Conservation (phyloP, 1,284 basidiomycete species). For the Porphyrellus sp. region DNA sequence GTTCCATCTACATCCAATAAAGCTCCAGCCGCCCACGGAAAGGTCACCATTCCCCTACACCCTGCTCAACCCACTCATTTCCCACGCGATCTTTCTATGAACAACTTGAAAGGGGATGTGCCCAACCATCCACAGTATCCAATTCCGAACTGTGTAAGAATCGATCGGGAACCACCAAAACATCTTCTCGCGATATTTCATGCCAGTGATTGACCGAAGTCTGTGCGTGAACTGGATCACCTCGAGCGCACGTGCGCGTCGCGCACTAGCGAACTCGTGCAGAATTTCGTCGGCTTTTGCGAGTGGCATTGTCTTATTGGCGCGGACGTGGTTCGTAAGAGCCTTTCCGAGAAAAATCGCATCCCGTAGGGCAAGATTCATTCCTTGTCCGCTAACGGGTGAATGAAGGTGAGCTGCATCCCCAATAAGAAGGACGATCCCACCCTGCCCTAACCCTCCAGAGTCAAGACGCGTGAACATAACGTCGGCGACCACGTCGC, state of each 20-base stretch:
- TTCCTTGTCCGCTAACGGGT: constrained; percentile 42
- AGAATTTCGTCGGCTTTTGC: background rate
- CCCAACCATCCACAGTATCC: background rate
- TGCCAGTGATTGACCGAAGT: background rate
- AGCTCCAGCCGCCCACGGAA: too few relatives aligned
- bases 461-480: constrained; percentile 28
- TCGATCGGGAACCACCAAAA: background rate
- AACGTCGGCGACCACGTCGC: constrained; percentile 34
- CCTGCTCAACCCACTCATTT: background rate
- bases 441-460: constrained; percentile 10
- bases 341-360: constrained; percentile 34
- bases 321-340: constrained; percentile 21
- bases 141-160: background rate
- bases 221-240: background rate
- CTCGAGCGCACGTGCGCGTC: constrained; percentile 7
- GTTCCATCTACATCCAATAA: too few relatives aligned
- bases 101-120: background rate
- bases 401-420: constrained; percentile 32
- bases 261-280: background rate
- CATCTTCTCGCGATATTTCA: background rate
- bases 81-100: background rate
- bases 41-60: too few relatives aligned
- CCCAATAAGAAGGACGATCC: constrained; percentile 34
- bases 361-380: constrained; percentile 47
- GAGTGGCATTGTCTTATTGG: background rate